A percentile compares a stretch with the other conserved stretches of the same genome.
Conservation (phyloP, 2,329 filamentous ascomycete genomes). For the Hymenoscyphus salicellus region DNA sequence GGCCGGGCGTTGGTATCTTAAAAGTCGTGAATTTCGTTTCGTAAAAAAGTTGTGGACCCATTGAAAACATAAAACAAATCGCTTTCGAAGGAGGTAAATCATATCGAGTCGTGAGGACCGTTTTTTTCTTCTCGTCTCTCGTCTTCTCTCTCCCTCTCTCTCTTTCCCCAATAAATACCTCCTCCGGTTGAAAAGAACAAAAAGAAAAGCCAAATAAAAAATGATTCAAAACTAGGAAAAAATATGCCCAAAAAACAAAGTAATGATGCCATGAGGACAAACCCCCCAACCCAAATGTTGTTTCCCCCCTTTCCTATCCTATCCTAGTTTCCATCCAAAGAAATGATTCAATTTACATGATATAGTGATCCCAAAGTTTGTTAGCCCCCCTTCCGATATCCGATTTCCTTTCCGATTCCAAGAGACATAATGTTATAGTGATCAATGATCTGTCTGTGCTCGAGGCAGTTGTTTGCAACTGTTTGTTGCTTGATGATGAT, state of each 20-base stretch:
- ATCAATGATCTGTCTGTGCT: slow-evolving; percentile 17
- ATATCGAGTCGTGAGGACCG: slow-evolving; percentile 1
- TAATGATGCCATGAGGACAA: slow-evolving; percentile 9
- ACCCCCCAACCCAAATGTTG: slow-evolving; percentile 9
- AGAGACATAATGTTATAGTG: slow-evolving; percentile 15
- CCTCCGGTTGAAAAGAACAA: neutral
- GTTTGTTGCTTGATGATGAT: slow-evolving; percentile 10
- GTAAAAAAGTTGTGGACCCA: neutral
- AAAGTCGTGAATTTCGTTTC: slow-evolving; percentile 15
- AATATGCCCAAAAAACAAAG: neutral
- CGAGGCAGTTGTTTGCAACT: slow-evolving; percentile 11
- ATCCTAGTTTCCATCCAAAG: slow-evolving; percentile 4
- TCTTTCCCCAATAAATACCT: neutral
- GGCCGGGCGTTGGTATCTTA: slow-evolving; percentile 11
- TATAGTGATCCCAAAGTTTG: slow-evolving; percentile 10
- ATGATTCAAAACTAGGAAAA: neutral
- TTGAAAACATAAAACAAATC: neutral
- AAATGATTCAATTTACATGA: slow-evolving; percentile 26
- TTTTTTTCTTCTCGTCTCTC: neutral
- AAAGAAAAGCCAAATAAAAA: neutral
- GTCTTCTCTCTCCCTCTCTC: neutral
- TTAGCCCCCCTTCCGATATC: slow-evolving; percentile 12
- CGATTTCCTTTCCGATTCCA: slow-evolving; percentile 11
- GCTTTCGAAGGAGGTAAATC: neutral
- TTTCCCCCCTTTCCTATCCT: neutral